These are phyloP conservation scores for Torrubiella hemipterigena DNA, from an alignment of 2,329 filamentous ascomycete genomes.

Conservation along the genomic window DNA sequence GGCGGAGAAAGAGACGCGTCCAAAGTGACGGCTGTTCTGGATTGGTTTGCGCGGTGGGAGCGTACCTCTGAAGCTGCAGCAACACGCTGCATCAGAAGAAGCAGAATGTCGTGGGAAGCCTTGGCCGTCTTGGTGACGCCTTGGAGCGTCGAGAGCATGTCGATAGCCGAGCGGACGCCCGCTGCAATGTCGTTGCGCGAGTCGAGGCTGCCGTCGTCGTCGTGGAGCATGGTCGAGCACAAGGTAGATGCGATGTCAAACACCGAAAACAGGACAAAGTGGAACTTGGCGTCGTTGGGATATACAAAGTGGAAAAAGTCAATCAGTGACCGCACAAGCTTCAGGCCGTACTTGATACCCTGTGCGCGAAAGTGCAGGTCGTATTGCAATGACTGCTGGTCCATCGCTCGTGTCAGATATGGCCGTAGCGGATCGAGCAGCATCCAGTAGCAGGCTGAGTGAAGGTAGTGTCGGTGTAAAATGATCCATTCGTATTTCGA, in stretches of 20 bases:
- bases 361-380: slow-evolving; percentile 25
- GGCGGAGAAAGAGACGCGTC: slow-evolving; percentile 8
- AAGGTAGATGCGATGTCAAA: too few relatives aligned
- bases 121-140: slow-evolving; percentile 18
- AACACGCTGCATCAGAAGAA: slow-evolving; percentile 14
- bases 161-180: slow-evolving; percentile 23
- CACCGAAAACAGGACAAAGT: slow-evolving; percentile 36
- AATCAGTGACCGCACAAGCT: slow-evolving; percentile 26
- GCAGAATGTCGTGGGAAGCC: slow-evolving; percentile 19
- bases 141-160: slow-evolving; percentile 19
- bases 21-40: slow-evolving; percentile 4
- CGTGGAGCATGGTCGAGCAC: slow-evolving; percentile 39
- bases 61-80: too few relatives aligned
- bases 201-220: slow-evolving; percentile 26
- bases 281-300: slow-evolving; percentile 29
- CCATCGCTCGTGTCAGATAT: slow-evolving; percentile 27
- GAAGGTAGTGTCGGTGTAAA: slow-evolving; percentile 32
- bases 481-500: slow-evolving; percentile 26
- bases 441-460: slow-evolving; percentile 30
- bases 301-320: slow-evolving; percentile 7
- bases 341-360: slow-evolving; percentile 31
- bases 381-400: slow-evolving; percentile 12
- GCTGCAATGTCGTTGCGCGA: slow-evolving; percentile 26
- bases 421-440: slow-evolving; percentile 31
- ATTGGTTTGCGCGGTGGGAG: neutral